Conservation (phyloP, 2,329 filamentous ascomycete species). For the Ophiostoma novo-ulmi region DNA sequence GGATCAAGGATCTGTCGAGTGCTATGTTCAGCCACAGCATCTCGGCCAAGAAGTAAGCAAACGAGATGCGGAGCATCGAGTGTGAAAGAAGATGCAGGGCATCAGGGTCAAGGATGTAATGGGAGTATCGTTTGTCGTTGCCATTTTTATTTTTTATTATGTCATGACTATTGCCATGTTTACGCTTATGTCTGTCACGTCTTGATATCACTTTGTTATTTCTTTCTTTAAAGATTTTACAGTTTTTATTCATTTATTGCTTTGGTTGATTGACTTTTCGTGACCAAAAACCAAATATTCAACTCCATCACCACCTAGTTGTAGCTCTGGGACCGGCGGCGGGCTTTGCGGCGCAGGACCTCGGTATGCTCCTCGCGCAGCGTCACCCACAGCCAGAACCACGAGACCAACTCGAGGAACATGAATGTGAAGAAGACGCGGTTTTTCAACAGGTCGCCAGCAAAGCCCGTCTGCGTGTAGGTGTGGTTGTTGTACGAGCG, state of each 20-base stretch:
- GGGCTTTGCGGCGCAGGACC: slow-evolving; percentile 38
- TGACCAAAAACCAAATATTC: neutral
- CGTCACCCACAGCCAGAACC: slow-evolving; percentile 80
- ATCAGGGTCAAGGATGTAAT: neutral
- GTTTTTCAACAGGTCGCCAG: slow-evolving; percentile 69
- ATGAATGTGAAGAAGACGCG: slow-evolving; percentile 78
- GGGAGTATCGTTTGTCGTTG: neutral
- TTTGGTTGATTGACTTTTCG: too few relatives aligned
- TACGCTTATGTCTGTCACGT: neutral
- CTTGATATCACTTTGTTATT: slow-evolving; percentile 1
- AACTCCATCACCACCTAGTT: neutral
- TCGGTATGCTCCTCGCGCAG: slow-evolving; percentile 58
- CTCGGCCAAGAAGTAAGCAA: neutral
- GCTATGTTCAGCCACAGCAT: slow-evolving; percentile 17
- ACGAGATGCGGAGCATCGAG: neutral
- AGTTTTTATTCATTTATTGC: neutral
- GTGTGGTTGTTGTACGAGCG: slow-evolving; percentile 36
- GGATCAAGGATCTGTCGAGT: slow-evolving; percentile 36
- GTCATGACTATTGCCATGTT: neutral
- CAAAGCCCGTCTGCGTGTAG: slow-evolving; percentile 39
- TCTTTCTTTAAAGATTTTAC: neutral
- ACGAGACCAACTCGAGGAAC: slow-evolving; percentile 75
- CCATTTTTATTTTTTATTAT: neutral
- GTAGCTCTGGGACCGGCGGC: slow-evolving; percentile 28
- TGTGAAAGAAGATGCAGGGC: neutral